These are phyloP conservation scores for Kalmusia sp. DNA, from an alignment of 2,329 filamentous ascomycete genomes.

Conservation along the genomic window DNA sequence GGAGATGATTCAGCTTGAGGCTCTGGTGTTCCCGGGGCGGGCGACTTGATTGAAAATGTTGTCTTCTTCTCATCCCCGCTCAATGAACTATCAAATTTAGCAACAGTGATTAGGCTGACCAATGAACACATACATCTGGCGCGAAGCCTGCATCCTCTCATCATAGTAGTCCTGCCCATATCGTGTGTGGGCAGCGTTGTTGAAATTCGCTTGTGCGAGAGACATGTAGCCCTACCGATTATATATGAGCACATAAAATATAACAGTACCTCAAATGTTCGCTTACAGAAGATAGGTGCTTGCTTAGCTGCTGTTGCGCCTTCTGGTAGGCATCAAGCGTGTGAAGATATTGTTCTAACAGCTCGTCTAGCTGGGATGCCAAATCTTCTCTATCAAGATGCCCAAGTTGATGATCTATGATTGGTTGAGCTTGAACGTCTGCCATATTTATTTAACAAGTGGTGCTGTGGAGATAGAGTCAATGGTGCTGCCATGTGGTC, in stretches of 20 bases:
- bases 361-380: constrained; percentile 62
- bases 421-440: constrained; percentile 9
- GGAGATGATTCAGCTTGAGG: not conserved
- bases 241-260: constrained; percentile 5
- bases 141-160: constrained; percentile 71
- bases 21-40: not conserved
- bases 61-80: not conserved
- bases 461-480: not conserved
- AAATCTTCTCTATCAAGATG: constrained; percentile 30
- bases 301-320: constrained; percentile 62
- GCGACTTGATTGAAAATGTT: not conserved
- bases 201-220: constrained; percentile 79
- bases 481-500: not conserved
- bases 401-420: not conserved
- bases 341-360: constrained; percentile 70
- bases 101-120: not conserved
- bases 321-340: constrained; percentile 72
- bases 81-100: not conserved
- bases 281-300: constrained; percentile 62
- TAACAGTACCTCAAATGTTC: not conserved
- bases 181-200: constrained; percentile 66
- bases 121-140: constrained; percentile 51
- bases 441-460: constrained; percentile 12
- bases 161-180: constrained; percentile 78
- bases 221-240: constrained; percentile 51